Percentiles rank a stretch among this genome's conserved stretches.
phyloP scores from a whole-genome alignment of 768 basidiomycete species.

The Crassisporium funariophilum region DNA sequence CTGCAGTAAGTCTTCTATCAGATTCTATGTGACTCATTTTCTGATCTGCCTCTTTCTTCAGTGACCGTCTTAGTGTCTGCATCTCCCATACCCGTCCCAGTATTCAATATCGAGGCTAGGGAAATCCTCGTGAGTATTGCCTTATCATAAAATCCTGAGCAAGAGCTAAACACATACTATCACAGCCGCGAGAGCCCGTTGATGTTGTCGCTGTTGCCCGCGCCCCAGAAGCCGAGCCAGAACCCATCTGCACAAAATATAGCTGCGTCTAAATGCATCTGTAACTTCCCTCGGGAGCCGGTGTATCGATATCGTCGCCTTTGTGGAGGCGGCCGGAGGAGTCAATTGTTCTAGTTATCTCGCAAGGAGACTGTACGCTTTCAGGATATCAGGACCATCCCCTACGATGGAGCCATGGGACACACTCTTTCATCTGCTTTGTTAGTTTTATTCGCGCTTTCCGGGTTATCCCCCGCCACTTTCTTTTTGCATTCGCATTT shows the following conservation, averaged over 20 bases:
- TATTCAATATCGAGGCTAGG: conserved; percentile 9
- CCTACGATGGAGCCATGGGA: no score
- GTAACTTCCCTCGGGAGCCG: background rate
- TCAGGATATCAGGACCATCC: no score
- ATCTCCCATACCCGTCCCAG: conserved; percentile 14
- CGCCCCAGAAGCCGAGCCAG: conserved; percentile 8
- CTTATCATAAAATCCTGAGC: background rate
- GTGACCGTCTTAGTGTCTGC: conserved; percentile 19
- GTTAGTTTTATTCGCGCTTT: no score
- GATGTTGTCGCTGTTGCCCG: conserved; percentile 15
- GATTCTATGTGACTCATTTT: background rate
- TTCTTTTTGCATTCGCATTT: no score
- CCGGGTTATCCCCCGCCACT: no score
- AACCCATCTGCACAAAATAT: conserved; percentile 15
- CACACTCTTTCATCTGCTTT: no score
- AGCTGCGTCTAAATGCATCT: conserved; percentile 6
- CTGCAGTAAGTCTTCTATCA: conserved; percentile 13
- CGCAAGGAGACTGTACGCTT: no score
- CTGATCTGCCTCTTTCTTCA: background rate
- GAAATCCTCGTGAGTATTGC: conserved; percentile 9
- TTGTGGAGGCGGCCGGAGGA: no score
- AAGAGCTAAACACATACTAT: background rate
- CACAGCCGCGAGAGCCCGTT: conserved; percentile 10
- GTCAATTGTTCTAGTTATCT: no score
- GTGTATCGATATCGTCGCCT: background rate